Conservation (phyloP, 1,284 basidiomycete species). For the Trametes sp. region DNA sequence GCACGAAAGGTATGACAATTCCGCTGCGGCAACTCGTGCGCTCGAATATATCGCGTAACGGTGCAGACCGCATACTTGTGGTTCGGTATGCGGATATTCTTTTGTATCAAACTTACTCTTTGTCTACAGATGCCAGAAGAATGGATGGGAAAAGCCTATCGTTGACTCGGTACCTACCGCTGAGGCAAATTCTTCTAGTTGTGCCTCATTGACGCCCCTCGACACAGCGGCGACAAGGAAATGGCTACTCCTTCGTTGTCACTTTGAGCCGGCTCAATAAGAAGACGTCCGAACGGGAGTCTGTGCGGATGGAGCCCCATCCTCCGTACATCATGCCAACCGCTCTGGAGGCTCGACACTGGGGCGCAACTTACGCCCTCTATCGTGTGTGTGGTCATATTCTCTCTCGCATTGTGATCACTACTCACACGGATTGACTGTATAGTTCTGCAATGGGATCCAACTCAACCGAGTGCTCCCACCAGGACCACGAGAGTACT, state of each 20-base stretch:
- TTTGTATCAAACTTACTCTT: not conserved
- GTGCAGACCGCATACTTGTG: too few relatives aligned
- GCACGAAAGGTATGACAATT: conserved; percentile 66
- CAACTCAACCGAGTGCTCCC: conserved; percentile 84
- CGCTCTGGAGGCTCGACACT: conserved; percentile 82
- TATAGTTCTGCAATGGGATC: conserved; percentile 81
- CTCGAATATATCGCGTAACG: too few relatives aligned
- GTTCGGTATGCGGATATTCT: not conserved
- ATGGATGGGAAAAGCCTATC: conserved; percentile 83
- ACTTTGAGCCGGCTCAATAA: conserved; percentile 70
- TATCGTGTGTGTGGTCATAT: too few relatives aligned
- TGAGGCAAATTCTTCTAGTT: conserved; percentile 7
- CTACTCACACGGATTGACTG: too few relatives aligned
- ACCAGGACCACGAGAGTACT: conserved; percentile 84
- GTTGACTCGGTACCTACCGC: conserved; percentile 69
- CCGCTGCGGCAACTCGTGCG: not conserved
- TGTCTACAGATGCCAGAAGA: conserved; percentile 76
- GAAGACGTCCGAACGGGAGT: conserved; percentile 74
- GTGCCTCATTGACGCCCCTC: not conserved
- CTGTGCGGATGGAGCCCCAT: conserved; percentile 77
- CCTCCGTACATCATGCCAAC: conserved; percentile 69
- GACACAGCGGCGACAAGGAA: conserved; percentile 53
- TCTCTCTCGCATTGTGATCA: too few relatives aligned
- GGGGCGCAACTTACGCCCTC: conserved; percentile 87
- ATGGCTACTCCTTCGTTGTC: conserved; percentile 69